Conservation (phyloP, 2,329 filamentous ascomycete genomes). For the Nannizziopsis arthrosporioides region DNA sequence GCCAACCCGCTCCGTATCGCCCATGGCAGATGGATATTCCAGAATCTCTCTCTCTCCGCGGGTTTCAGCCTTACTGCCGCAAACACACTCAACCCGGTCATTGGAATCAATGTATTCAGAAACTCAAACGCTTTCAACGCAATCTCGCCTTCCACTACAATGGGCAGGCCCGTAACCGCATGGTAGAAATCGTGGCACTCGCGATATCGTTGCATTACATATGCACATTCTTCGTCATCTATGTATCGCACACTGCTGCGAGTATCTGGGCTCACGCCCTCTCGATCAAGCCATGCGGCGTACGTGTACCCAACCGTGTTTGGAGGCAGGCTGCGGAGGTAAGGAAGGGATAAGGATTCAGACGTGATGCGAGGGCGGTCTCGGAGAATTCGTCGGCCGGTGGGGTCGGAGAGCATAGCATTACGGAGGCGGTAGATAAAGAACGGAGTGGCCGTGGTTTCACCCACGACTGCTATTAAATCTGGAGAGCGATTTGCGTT, state of each 20-base stretch:
- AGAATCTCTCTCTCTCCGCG: slow-evolving; percentile 56
- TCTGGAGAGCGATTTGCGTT: slow-evolving; percentile 43
- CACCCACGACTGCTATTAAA: slow-evolving; percentile 85
- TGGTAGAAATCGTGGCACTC: slow-evolving; percentile 98
- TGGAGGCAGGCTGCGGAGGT: slow-evolving; percentile 58
- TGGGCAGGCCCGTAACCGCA: slow-evolving; percentile 77
- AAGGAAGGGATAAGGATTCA: slow-evolving; percentile 51
- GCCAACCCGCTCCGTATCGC: slow-evolving; percentile 69
- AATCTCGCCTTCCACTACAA: slow-evolving; percentile 89
- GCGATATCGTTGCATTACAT: slow-evolving; percentile 95
- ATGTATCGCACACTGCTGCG: slow-evolving; percentile 74
- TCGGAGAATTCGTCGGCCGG: slow-evolving; percentile 80
- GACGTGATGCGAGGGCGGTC: slow-evolving; percentile 83
- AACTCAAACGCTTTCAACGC: slow-evolving; percentile 98
- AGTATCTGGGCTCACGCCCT: slow-evolving; percentile 87
- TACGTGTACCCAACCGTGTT: slow-evolving; percentile 74
- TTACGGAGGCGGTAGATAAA: slow-evolving; percentile 86
- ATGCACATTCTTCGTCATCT: slow-evolving; percentile 88
- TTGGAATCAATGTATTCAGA: slow-evolving; percentile 82
- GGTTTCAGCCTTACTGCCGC: slow-evolving; percentile 55
- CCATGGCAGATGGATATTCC: slow-evolving; percentile 62
- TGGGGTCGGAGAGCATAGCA: slow-evolving; percentile 74
- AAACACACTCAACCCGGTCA: slow-evolving; percentile 80
- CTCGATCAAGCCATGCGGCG: slow-evolving; percentile 80
- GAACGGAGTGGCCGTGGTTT: slow-evolving; percentile 87